Evolutionary conservation across 108 stramenopile species (phyloP).

Genomic region (Schizochytrium sp.): DNA sequence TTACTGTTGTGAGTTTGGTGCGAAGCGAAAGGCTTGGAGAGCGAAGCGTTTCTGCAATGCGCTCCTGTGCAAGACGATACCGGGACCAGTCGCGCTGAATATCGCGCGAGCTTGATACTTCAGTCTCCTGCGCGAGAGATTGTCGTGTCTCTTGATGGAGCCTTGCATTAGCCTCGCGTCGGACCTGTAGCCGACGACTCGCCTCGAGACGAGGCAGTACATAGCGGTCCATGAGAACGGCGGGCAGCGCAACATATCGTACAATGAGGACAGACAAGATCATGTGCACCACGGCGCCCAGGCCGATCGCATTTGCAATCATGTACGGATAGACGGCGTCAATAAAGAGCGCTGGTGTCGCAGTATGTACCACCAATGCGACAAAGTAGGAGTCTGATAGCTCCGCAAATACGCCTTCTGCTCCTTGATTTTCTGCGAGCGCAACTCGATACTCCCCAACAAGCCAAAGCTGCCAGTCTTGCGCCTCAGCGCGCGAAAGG

Average conservation of each 20-base stretch:
- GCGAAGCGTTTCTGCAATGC: neutral
- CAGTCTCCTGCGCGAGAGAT: neutral
- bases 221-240: neutral
- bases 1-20: neutral
- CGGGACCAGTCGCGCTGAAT: neutral
- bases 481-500: neutral
- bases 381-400: neutral
- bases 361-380: neutral
- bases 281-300: neutral
- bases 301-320: neutral
- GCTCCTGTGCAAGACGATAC: neutral
- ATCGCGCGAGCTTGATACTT: neutral
- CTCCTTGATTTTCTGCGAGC: neutral
- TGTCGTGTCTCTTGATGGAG: neutral
- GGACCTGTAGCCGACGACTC: neutral
- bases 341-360: neutral
- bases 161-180: neutral
- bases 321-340: neutral
- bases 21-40: neutral
- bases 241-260: neutral
- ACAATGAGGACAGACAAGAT: neutral
- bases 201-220: neutral
- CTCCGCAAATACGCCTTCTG: neutral
- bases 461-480: neutral
- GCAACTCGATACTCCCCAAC: neutral